Evolutionary conservation across 23 red algal genomes (phyloP), one percentile per base, ranked within the genome.

Genomic region (Gracilaria caudata): DNA sequence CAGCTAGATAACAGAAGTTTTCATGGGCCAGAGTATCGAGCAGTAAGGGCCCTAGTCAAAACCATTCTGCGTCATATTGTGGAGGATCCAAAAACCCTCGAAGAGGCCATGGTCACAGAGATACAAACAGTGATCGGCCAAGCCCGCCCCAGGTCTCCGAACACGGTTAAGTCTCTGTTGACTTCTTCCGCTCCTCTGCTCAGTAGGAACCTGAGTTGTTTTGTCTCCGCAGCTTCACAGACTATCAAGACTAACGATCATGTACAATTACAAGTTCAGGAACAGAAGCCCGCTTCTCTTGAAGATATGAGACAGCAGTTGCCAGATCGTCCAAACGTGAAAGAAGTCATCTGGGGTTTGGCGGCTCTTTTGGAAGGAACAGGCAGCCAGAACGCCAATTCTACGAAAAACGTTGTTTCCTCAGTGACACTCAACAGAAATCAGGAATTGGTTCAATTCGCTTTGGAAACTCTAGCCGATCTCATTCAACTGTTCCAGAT

Each of bases 21-120:
- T 0, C 30, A 63, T 34, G 44, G 74, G 25, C 41, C 79, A 13
- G 78, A 83, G 24, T 74, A 58, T 39, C 68, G 75, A 35, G 45
- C 63, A 26, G 78, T 76, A 23, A 76, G 88, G 63, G 56, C 35
- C 6, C 64, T 93, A 7, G 64, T 81, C 23, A 54, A 56, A 37
- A 77, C 90, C 4, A 87, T 93, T 51, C 51, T 93, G 5, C 73
- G 90, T 7, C 90, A 93, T 63, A 38, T 93, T 45, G 39, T 83
- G 19, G 90, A 93, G 74, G 90, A 93, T 36, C 76, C 68, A 59
- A 80, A 57, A 57, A 86, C 90, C 5, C 64, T 93, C 19, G 43
- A 80, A 21, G 90, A 93, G 39, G 90, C 90, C 4, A 93, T 93
- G 90, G 43, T 81, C 36, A 32, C 57, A 19, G 90, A 93, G 33